A percentile compares a stretch with the other conserved stretches of the same genome.
These are phyloP conservation scores for Darksidea phi DNA, from an alignment of 495 filamentous ascomycete genomes.

Conservation along the genomic window DNA sequence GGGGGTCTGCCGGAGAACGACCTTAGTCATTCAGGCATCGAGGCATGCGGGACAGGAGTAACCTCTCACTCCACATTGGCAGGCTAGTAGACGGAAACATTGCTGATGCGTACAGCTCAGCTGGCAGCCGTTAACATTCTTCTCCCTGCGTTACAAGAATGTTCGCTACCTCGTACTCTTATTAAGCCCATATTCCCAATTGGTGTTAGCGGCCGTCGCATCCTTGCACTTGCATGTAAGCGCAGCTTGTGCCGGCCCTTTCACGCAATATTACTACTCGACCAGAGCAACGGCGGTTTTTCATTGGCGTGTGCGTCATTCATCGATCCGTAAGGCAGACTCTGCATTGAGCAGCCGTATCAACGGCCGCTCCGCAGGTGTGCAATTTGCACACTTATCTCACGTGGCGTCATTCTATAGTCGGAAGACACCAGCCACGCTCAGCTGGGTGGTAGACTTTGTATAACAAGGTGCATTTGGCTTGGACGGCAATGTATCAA, in stretches of 20 bases:
- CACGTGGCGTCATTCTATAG: neutral
- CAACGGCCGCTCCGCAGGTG: neutral
- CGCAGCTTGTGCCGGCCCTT: neutral
- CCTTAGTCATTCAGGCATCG: neutral
- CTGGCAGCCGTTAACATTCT: conserved; percentile 5
- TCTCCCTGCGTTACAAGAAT: conserved; percentile 3
- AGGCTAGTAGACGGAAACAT: neutral
- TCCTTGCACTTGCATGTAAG: conserved; percentile 22
- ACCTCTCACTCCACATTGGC: neutral
- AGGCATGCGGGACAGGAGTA: neutral
- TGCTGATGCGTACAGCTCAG: neutral
- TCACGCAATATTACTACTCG: too few relatives aligned
- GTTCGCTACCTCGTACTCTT: conserved; percentile 4
- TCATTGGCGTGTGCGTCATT: neutral
- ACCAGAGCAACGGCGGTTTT: too few relatives aligned
- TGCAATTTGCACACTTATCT: neutral
- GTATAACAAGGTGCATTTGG: too few relatives aligned
- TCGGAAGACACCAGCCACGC: too few relatives aligned
- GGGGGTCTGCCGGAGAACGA: conserved; percentile 4
- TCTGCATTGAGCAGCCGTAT: too few relatives aligned
- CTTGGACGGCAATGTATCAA: too few relatives aligned
- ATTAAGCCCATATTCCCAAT: conserved; percentile 15
- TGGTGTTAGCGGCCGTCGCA: conserved; percentile 8
- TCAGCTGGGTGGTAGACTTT: too few relatives aligned
- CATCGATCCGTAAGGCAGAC: too few relatives aligned